Evolutionary conservation across 768 basidiomycete genomes (phyloP), one percentile per base, ranked within the genome.

Genomic region (Suillus bovinus): DNA sequence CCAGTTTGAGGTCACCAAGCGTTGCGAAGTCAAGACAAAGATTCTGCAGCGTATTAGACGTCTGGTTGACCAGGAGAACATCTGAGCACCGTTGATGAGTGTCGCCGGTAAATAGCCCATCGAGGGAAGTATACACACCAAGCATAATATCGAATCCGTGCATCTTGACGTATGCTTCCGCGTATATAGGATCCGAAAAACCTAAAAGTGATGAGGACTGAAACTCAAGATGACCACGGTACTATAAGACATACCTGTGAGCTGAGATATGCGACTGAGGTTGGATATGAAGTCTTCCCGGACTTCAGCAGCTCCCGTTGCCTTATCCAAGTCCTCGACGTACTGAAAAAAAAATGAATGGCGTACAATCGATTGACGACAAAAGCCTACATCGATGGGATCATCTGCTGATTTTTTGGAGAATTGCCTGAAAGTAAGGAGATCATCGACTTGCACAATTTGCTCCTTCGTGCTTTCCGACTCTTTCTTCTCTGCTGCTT

Each of bases 121-220:
- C 24, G 58, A 42, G 44, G 41, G 53, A 49, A 13, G 36, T 41
- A 27, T 22, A 74, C 76, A 29, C 59, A 93, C 93, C 94, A 4
- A 99, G 85, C 46, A 94, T 77, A 70, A 99, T 97, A 73, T 99
- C 96, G 74, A 99, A 99, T 42, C 95, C 94, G 66, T 98, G 93
- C 76, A 99, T 93, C 74, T 95, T 96, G 67, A 99, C 96, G 70
- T 93, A 94, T 2, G 96, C 96, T 74, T 99, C 97, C 9, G 96
- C 96, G 69, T 99, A 99, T 65, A 99, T 94, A 13, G 96, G 94
- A 73, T 99, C 97, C 31, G 96, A 97, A 84, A 99, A 99, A 36
- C 96, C 95, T 88, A 68, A 49, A 38, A 27, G 58, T 54, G 16
- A 50, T 63, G 22, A 54, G 34, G n/a, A 36, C 14, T 36, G 29